phyloP scores from a whole-genome alignment of 1,284 basidiomycete species.

The Porogramme epimiltina region DNA sequence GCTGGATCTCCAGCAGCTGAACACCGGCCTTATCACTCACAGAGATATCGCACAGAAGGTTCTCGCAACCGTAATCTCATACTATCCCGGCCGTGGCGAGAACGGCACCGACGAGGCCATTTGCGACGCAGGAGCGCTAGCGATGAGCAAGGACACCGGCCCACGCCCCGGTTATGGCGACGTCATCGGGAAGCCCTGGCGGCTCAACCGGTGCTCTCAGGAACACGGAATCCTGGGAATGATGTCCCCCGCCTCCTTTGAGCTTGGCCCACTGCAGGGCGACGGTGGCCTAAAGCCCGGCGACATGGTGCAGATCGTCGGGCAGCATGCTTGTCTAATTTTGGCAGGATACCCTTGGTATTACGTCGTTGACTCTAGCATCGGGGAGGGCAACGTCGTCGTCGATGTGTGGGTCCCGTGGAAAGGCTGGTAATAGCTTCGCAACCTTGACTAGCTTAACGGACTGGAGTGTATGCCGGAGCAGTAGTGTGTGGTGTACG shows the following conservation, averaged over 20 bases:
- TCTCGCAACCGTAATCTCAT: slow-evolving; percentile 73
- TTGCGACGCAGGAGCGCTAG: slow-evolving; percentile 82
- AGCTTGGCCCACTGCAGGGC: slow-evolving; percentile 24
- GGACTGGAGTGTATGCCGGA: no score
- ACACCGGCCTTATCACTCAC: slow-evolving; percentile 66
- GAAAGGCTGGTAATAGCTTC: slow-evolving; percentile 78
- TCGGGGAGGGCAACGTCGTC: slow-evolving; percentile 51
- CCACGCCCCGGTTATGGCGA: slow-evolving; percentile 73
- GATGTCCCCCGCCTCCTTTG: slow-evolving; percentile 27
- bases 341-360: slow-evolving; percentile 80
- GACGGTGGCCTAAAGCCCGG: slow-evolving; percentile 53
- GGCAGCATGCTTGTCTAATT: slow-evolving; percentile 81
- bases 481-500: neutral
- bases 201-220: slow-evolving; percentile 72
- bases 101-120: slow-evolving; percentile 71
- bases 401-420: slow-evolving; percentile 89
- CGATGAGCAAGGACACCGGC: slow-evolving; percentile 85
- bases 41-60: slow-evolving; percentile 69
- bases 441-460: neutral
- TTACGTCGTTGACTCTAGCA: slow-evolving; percentile 72
- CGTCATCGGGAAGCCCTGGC: slow-evolving; percentile 72
- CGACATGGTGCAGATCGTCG: slow-evolving; percentile 64
- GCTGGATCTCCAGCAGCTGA: slow-evolving; percentile 82
- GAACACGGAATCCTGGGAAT: slow-evolving; percentile 78
- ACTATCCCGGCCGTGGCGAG: slow-evolving; percentile 69